Conservation (phyloP, 2,329 filamentous ascomycete species). For the Atkinsonella hypoxylon region DNA sequence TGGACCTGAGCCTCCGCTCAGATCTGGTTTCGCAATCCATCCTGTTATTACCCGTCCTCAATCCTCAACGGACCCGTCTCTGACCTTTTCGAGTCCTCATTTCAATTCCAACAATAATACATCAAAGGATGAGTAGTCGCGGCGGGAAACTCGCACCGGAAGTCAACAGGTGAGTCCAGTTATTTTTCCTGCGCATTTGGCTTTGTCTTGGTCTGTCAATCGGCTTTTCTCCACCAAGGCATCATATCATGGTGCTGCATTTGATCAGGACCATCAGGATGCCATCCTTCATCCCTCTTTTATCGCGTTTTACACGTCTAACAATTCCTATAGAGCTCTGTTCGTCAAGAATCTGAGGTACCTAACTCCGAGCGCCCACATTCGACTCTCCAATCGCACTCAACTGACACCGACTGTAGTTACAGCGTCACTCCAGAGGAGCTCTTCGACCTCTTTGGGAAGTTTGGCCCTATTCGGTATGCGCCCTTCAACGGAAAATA, state of each 20-base stretch:
- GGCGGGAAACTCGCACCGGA: conserved; percentile 96
- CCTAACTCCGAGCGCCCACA: conserved; percentile 3
- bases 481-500: conserved; percentile 18
- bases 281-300: not conserved
- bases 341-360: conserved; percentile 99
- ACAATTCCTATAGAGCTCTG: conserved; percentile 62
- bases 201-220: conserved; percentile 2
- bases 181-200: conserved; percentile 8
- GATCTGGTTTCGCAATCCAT: conserved; percentile 19
- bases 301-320: conserved; percentile 14
- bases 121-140: conserved; percentile 90
- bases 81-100: conserved; percentile 18
- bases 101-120: conserved; percentile 20
- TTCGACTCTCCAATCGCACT: not conserved
- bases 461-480: conserved; percentile 91
- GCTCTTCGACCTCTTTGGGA: conserved; percentile 96
- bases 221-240: not conserved
- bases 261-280: not conserved
- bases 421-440: conserved; percentile 98
- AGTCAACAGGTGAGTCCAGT: conserved; percentile 72
- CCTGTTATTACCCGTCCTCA: conserved; percentile 16
- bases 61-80: conserved; percentile 7
- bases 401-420: conserved; percentile 37
- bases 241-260: not conserved
- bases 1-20: conserved; percentile 16